phyloP scores from a whole-genome alignment of 306 rosid species.

The Castanea sativa region DNA sequence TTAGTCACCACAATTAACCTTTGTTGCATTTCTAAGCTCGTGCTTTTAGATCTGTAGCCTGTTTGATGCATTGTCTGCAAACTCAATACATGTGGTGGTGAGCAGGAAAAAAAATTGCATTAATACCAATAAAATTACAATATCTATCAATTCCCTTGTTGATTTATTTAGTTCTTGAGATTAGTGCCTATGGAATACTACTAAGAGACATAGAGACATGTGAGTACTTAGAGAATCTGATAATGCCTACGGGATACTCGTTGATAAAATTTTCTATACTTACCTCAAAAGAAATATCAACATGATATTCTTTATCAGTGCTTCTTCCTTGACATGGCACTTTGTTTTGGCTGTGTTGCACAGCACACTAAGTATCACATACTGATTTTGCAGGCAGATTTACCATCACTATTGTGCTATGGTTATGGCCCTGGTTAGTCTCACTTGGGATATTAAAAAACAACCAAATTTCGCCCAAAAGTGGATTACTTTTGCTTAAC shows the following conservation, averaged over 20 bases:
- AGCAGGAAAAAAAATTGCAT: neutral
- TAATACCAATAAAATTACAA: neutral
- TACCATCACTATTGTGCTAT: slow-evolving; percentile 96
- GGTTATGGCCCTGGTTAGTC: slow-evolving; percentile 96
- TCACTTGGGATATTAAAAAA: slow-evolving; percentile 97
- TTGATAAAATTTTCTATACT: neutral
- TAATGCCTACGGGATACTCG: neutral
- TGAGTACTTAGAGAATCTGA: neutral
- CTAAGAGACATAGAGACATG: too few species aligned
- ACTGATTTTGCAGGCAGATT: slow-evolving; percentile 73
- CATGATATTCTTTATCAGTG: neutral
- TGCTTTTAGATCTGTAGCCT: slow-evolving; percentile 87
- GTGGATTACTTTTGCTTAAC: slow-evolving; percentile 49
- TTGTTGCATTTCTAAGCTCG: slow-evolving; percentile 17
- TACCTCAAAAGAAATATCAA: neutral
- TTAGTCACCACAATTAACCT: slow-evolving; percentile 20
- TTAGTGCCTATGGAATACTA: too few species aligned
- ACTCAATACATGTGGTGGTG: slow-evolving; percentile 93
- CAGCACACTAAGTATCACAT: neutral
- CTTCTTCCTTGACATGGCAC: neutral
- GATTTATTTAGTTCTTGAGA: too few species aligned
- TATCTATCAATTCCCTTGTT: neutral
- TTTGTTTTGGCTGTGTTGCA: too few species aligned
- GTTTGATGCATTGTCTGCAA: slow-evolving; percentile 93
- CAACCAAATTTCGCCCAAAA: slow-evolving; percentile 82